Percentiles rank a stretch among this genome's conserved stretches.
Conservation (phyloP, 2,329 filamentous ascomycete species). For the Trichoderma sp. region DNA sequence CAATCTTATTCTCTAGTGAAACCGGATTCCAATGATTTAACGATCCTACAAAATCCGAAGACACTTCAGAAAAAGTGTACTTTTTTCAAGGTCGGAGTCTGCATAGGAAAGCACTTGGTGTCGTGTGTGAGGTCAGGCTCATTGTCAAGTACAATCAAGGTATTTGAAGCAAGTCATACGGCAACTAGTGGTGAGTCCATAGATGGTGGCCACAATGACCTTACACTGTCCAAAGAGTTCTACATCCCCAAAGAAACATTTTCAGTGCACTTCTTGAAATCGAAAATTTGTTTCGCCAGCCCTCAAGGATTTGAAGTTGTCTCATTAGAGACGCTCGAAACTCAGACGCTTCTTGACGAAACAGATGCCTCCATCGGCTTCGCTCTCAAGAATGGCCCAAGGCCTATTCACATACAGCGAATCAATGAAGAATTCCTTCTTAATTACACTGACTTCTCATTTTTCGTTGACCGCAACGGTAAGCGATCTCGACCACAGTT, state of each 20-base stretch:
- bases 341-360: background rate
- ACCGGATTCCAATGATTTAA: background rate
- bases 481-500: background rate
- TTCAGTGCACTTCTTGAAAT: background rate
- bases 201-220: background rate
- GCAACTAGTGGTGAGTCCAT: background rate
- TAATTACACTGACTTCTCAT: background rate
- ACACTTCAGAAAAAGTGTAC: background rate
- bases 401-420: background rate
- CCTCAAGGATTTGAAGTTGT: background rate
- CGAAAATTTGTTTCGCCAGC: background rate
- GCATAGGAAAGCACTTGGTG: background rate
- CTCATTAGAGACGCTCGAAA: background rate
- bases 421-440: background rate
- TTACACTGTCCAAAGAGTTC: background rate
- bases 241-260: background rate
- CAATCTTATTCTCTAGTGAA: background rate
- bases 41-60: background rate
- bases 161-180: background rate
- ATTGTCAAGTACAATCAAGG: background rate
- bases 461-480: background rate
- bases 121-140: background rate
- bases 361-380: background rate
- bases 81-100: background rate
- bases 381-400: background rate